Evolutionary conservation across 176 grass and related monocot species (phyloP).

Genomic region (Elymus sibiricus): DNA sequence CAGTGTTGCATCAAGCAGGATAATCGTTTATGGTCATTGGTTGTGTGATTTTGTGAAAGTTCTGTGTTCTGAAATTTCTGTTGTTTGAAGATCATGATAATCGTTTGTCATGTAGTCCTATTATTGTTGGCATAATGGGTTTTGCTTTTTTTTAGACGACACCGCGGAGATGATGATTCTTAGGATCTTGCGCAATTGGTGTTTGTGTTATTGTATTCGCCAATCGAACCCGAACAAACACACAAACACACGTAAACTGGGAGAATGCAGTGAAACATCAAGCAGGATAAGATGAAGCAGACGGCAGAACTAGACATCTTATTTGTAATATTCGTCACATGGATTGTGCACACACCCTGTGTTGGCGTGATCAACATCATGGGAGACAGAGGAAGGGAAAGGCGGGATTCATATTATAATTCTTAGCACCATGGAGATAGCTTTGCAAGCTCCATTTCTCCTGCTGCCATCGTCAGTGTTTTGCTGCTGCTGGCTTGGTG

Average conservation of each 20-base stretch:
- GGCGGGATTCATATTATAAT: constrained; percentile 24
- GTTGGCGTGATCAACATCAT: constrained; percentile 7
- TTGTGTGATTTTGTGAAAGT: neutral
- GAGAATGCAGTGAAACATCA: constrained; percentile 1
- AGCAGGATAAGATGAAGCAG: neutral
- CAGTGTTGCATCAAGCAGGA: neutral
- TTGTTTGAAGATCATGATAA: neutral
- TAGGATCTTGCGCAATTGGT: neutral
- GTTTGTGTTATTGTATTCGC: neutral
- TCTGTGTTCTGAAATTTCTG: neutral
- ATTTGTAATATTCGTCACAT: constrained; percentile 32
- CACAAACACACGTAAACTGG: neutral
- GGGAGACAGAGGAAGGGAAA: constrained; percentile 3
- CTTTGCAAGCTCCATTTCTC: neutral
- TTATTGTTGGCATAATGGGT: neutral
- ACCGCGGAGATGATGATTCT: neutral
- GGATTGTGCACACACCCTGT: neutral
- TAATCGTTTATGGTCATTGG: neutral
- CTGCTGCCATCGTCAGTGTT: constrained; percentile 34
- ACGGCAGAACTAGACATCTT: constrained; percentile 7
- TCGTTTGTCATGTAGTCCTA: neutral
- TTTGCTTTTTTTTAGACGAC: constrained; percentile 6
- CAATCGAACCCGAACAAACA: neutral
- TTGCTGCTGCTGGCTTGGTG: constrained; percentile 48
- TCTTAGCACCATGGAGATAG: constrained; percentile 1